Conservation (phyloP, 352 stramenopile species). For the Phytophthora kernoviae region DNA sequence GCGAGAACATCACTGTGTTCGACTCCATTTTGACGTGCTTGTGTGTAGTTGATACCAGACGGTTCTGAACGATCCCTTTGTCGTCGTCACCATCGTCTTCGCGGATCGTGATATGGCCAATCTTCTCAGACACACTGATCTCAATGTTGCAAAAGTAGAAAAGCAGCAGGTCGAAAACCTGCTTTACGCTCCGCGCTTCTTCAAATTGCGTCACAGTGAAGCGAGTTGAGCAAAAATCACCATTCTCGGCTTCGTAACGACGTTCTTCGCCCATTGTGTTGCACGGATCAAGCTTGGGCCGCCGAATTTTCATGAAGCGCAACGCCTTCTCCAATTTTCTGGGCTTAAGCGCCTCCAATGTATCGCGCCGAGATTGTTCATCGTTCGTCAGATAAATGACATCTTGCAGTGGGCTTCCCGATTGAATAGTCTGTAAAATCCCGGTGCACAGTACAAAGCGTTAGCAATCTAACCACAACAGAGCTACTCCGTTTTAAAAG, state of each 20-base stretch:
- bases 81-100: constrained; percentile 51
- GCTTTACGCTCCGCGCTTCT: constrained; percentile 32
- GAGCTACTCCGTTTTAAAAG: not conserved
- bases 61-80: constrained; percentile 34
- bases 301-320: constrained; percentile 37
- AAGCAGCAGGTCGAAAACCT: constrained; percentile 56
- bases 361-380: constrained; percentile 10
- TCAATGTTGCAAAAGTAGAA: constrained; percentile 66
- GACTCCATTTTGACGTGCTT: constrained; percentile 41
- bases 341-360: constrained; percentile 25
- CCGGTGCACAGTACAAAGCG: not conserved
- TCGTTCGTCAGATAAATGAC: constrained; percentile 31
- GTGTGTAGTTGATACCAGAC: constrained; percentile 42
- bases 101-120: constrained; percentile 55
- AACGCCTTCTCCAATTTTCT: constrained; percentile 30
- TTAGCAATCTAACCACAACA: constrained; percentile 2
- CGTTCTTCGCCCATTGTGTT: constrained; percentile 38
- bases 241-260: constrained; percentile 45
- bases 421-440: constrained; percentile 33
- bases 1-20: constrained; percentile 44
- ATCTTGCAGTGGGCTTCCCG: constrained; percentile 33
- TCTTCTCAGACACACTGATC: constrained; percentile 58
- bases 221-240: constrained; percentile 52
- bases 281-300: constrained; percentile 24
- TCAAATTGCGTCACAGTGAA: constrained; percentile 63